These are phyloP conservation scores for Lachnellula cervina DNA, from an alignment of 2,329 filamentous ascomycete species.

Conservation along the genomic window DNA sequence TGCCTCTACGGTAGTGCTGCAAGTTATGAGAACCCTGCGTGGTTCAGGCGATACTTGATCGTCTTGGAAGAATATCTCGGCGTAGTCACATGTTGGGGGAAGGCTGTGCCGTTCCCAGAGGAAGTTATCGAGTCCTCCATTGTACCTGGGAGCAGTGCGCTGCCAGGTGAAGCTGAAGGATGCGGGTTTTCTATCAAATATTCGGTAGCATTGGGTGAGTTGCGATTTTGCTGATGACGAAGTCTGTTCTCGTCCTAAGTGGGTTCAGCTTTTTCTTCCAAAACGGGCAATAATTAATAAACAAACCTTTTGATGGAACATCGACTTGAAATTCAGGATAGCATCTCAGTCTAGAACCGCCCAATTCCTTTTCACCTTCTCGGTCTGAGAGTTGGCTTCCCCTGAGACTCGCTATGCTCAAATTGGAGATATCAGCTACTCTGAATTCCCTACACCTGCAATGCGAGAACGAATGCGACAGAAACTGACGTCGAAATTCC, in stretches of 20 bases:
- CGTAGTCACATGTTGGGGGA: slow-evolving; percentile 7
- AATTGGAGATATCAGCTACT: neutral
- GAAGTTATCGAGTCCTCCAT: slow-evolving; percentile 7
- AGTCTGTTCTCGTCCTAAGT: neutral
- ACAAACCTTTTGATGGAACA: slow-evolving; percentile 5
- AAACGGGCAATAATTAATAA: neutral
- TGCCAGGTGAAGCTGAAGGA: slow-evolving; percentile 16
- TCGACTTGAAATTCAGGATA: slow-evolving; percentile 1
- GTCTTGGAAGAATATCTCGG: slow-evolving; percentile 15
- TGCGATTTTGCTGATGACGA: slow-evolving; percentile 5
- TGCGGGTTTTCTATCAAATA: slow-evolving; percentile 8
- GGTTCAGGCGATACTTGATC: slow-evolving; percentile 4
- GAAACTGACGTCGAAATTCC: slow-evolving; percentile 11
- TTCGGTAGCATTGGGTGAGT: slow-evolving; percentile 8
- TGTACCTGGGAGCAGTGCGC: slow-evolving; percentile 7
- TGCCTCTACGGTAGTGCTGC: neutral
- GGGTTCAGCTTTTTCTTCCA: neutral
- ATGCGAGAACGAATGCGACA: slow-evolving; percentile 4
- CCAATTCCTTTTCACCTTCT: neutral
- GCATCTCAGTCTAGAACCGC: neutral
- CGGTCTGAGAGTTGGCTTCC: neutral
- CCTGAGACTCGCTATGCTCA: neutral
- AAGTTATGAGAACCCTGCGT: slow-evolving; percentile 10
- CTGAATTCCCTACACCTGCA: slow-evolving; percentile 8
- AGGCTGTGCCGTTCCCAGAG: slow-evolving; percentile 5